Conservation (phyloP, 176 grass and related monocot genomes). For the Leersia perrieri region DNA sequence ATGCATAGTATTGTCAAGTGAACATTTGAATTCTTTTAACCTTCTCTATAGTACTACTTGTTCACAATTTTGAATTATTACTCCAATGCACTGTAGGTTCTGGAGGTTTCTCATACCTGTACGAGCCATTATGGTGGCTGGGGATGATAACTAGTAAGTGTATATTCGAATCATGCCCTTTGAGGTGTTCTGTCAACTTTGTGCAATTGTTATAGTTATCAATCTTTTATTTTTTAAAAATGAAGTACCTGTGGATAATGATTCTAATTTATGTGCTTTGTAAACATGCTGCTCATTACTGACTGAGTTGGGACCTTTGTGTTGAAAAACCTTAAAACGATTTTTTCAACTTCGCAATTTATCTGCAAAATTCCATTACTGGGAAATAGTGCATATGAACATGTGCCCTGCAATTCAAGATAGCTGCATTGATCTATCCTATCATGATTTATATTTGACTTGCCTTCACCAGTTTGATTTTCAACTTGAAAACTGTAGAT, state of each 20-base stretch:
- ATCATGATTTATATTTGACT: background rate
- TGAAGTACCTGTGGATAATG: background rate
- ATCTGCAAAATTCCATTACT: background rate
- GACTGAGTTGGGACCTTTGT: background rate
- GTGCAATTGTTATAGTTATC: background rate
- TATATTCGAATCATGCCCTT: background rate
- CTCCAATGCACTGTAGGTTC: constrained; percentile 44
- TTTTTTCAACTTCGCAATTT: constrained; percentile 3
- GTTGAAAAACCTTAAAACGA: background rate
- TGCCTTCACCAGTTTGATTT: constrained; percentile 14
- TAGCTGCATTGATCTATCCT: background rate
- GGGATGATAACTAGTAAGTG: constrained; percentile 90
- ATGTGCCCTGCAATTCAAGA: background rate
- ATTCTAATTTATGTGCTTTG: background rate
- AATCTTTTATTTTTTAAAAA: background rate
- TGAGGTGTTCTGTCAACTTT: background rate
- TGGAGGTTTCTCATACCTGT: constrained; percentile 78
- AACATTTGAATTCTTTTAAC: background rate
- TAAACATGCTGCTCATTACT: constrained; percentile 7
- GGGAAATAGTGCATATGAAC: background rate
- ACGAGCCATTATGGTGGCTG: constrained; percentile 79
- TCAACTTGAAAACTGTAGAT: background rate
- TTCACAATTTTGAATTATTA: constrained; percentile 20
- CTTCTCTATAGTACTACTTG: constrained; percentile 7
- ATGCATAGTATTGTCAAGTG: background rate